phyloP scores from a whole-genome alignment of 2,329 filamentous ascomycete genomes.

The Sodiomyces alkalinus region DNA sequence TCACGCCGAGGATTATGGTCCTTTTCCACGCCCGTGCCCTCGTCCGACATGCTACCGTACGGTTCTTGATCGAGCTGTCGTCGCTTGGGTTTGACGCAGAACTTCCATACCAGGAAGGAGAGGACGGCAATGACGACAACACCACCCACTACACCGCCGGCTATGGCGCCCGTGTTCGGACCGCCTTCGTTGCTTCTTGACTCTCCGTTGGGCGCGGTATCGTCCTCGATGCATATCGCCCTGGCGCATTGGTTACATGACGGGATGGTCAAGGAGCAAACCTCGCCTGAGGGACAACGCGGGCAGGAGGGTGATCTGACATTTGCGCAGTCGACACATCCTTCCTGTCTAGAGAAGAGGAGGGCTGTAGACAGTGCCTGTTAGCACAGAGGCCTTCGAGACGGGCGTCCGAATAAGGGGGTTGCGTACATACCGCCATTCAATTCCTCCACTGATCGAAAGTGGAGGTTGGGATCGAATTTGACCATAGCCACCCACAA shows the following conservation, averaged over 20 bases:
- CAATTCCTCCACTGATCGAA: conserved; percentile 7
- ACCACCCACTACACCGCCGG: conserved; percentile 80
- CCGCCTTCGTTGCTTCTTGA: conserved; percentile 18
- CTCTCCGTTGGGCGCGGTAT: conserved; percentile 4
- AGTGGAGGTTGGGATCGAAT: conserved; percentile 7
- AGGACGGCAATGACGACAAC: conserved; percentile 58
- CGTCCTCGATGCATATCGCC: conserved; percentile 27
- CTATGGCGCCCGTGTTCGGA: conserved; percentile 71
- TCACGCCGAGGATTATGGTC: conserved; percentile 37
- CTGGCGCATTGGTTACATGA: conserved; percentile 31
- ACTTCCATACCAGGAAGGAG: conserved; percentile 75
- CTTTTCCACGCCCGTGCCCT: conserved; percentile 39
- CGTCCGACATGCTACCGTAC: conserved; percentile 41
- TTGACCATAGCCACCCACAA: too few relatives aligned
- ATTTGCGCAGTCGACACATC: conserved; percentile 31
- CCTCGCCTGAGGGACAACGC: conserved; percentile 22
- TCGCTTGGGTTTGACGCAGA: conserved; percentile 69
- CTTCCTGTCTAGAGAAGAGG: conserved; percentile 20
- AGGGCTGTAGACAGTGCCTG: conserved; percentile 10
- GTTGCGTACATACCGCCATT: conserved; percentile 5
- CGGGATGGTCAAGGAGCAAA: conserved; percentile 30
- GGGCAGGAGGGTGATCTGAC: conserved; percentile 26
- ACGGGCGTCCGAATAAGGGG: neutral
- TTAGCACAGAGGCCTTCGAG: conserved; percentile 1
- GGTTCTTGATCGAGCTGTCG: conserved; percentile 38